Percentiles rank a stretch among this genome's conserved stretches.
phyloP scores from a whole-genome alignment of 768 basidiomycete species.

The Lactarius hengduanensis region DNA sequence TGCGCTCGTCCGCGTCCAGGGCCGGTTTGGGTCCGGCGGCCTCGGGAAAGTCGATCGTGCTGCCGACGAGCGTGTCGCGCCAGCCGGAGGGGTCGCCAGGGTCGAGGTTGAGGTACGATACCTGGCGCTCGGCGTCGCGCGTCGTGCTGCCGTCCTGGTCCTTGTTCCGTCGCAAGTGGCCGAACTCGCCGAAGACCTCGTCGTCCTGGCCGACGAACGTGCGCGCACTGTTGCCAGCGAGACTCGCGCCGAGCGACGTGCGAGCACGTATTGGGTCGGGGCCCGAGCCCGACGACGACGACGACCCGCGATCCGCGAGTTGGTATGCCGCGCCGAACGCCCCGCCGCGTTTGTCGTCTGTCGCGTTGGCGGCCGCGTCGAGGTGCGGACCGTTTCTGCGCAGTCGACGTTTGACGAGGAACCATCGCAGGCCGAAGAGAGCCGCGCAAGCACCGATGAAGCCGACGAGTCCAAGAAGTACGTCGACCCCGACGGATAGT shows the following conservation, averaged over 20 bases:
- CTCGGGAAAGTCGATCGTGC: conserved; percentile 20
- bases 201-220: conserved; percentile 32
- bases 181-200: conserved; percentile 29
- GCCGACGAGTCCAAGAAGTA: conserved; percentile 56
- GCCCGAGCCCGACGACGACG: conserved; percentile 33
- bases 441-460: conserved; percentile 56
- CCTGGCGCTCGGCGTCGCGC: conserved; percentile 11
- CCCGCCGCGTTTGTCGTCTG: conserved; percentile 24
- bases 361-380: conserved; percentile 20
- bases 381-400: conserved; percentile 28
- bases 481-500: conserved; percentile 58
- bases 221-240: conserved; percentile 37
- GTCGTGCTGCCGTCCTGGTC: conserved; percentile 16
- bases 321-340: conserved; percentile 33
- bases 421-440: conserved; percentile 57
- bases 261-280: conserved; percentile 24
- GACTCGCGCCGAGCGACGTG: conserved; percentile 36
- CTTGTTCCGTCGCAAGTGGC: conserved; percentile 19
- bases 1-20: no score
- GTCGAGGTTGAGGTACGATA: conserved; percentile 24
- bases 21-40: not conserved
- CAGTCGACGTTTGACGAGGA: conserved; percentile 35
- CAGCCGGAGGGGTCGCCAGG: conserved; percentile 22
- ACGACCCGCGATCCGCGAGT: conserved; percentile 35
- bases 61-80: conserved; percentile 27